A percentile compares a stretch with the other conserved stretches of the same genome.
phyloP scores from a whole-genome alignment of 805 yeast genomes.

The Hanseniaspora pseudoguilliermondii region DNA sequence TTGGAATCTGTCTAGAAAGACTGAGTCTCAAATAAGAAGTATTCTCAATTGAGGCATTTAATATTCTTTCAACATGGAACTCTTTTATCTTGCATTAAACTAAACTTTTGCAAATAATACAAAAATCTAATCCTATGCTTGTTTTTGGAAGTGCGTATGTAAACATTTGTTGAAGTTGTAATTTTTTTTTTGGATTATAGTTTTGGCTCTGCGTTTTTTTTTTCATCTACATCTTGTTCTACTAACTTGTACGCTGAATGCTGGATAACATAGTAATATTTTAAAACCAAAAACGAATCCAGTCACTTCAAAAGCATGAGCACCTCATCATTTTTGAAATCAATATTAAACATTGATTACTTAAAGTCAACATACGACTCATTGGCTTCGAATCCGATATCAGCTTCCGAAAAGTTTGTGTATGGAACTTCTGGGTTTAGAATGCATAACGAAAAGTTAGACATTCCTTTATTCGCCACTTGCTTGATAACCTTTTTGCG shows the following conservation, averaged over 20 bases:
- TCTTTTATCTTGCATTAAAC: too few species aligned
- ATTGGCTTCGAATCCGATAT: constrained; percentile 1
- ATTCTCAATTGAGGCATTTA: too few species aligned
- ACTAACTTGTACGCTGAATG: too few species aligned
- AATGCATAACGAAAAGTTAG: constrained; percentile 53
- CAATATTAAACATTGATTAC: constrained; percentile 26
- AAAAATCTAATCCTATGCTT: not conserved
- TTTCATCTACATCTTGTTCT: too few species aligned
- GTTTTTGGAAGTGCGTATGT: not conserved
- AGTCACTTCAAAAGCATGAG: not conserved
- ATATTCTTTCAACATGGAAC: too few species aligned
- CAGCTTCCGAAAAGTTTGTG: constrained; percentile 30
- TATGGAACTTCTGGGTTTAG: constrained; percentile 99
- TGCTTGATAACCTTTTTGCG: constrained; percentile 75
- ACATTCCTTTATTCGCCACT: constrained; percentile 70
- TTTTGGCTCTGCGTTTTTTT: too few species aligned
- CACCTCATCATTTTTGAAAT: constrained; percentile 12
- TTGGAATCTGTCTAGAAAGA: too few species aligned
- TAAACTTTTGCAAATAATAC: too few species aligned
- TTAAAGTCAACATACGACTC: not conserved
- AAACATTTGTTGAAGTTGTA: not conserved
- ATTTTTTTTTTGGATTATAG: too few species aligned
- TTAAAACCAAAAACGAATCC: not conserved
- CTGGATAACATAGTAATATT: too few species aligned
- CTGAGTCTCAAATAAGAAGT: too few species aligned